These are phyloP conservation scores for Abrus precatorius DNA, from an alignment of 306 rosid species.

Conservation along the genomic window DNA sequence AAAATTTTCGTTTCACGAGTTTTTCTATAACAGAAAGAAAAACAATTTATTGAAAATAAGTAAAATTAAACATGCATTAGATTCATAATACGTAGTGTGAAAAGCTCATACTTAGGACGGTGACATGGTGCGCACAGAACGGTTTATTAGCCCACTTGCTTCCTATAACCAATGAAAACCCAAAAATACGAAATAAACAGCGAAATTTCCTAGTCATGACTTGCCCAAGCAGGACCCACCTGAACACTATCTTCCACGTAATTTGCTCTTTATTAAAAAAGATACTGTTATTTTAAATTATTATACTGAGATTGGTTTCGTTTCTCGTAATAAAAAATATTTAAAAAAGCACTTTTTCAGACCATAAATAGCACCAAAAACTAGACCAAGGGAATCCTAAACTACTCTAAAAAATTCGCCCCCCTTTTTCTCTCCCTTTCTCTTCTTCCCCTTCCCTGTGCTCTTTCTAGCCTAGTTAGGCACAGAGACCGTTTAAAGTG, in stretches of 20 bases:
- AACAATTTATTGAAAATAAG: too few relatives aligned
- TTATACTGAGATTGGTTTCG: too few relatives aligned
- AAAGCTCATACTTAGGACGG: not conserved
- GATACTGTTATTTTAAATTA: too few relatives aligned
- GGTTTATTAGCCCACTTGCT: not conserved
- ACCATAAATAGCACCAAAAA: not conserved
- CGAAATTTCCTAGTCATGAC: constrained; percentile 31
- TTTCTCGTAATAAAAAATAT: not conserved
- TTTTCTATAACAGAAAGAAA: too few relatives aligned
- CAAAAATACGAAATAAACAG: not conserved
- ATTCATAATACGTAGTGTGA: not conserved
- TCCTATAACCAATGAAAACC: not conserved
- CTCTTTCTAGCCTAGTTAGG: not conserved
- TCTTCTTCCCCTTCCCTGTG: not conserved
- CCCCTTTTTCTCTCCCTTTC: not conserved
- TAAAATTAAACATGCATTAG: too few relatives aligned
- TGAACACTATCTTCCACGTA: constrained; percentile 25
- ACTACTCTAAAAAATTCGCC: not conserved
- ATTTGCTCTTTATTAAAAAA: not conserved
- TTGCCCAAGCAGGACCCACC: not conserved
- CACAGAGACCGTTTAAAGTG: not conserved
- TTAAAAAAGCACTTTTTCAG: not conserved
- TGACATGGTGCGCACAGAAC: not conserved
- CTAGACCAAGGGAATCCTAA: not conserved
- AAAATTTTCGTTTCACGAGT: too few relatives aligned